Percentiles rank a stretch among this genome's conserved stretches.
These are phyloP conservation scores for Tieghemiomyces parasiticus DNA, from an alignment of 192 early-diverging fungal species.

Conservation along the genomic window DNA sequence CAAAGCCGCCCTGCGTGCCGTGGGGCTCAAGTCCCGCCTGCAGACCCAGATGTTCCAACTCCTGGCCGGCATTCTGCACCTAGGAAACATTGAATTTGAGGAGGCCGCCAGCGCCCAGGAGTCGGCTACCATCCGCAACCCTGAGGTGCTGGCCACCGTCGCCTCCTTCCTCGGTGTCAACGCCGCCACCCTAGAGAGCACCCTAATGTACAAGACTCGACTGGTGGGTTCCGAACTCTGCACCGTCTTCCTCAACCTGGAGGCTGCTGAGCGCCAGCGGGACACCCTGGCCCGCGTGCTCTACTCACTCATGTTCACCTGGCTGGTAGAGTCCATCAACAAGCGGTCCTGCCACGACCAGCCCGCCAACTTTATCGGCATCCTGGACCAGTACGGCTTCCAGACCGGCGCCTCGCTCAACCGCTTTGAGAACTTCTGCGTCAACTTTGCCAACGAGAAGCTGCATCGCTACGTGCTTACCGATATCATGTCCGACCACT, in stretches of 20 bases:
- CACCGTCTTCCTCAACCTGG: constrained; percentile 75
- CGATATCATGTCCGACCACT: constrained; percentile 18
- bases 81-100: constrained; percentile 82
- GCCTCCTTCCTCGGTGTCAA: constrained; percentile 72
- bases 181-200: constrained; percentile 44
- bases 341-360: constrained; percentile 55
- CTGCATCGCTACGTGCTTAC: constrained; percentile 32
- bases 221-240: constrained; percentile 71
- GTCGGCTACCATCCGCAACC: constrained; percentile 58
- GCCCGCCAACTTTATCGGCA: constrained; percentile 64
- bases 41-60: constrained; percentile 69
- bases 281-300: constrained; percentile 68
- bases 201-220: constrained; percentile 69
- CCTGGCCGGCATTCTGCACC: constrained; percentile 76
- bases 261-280: constrained; percentile 59
- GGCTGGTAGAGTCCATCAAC: constrained; percentile 89
- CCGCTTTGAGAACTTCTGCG: constrained; percentile 51
- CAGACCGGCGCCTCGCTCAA: constrained; percentile 33
- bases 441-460: constrained; percentile 53
- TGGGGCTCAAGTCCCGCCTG: constrained; percentile 46
- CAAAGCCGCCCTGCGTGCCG: constrained; percentile 37
- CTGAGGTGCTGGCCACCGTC: constrained; percentile 49
- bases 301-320: constrained; percentile 78
- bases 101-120: constrained; percentile 54
- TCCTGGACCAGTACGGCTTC: constrained; percentile 66